Percentiles rank a stretch among this genome's conserved stretches.
Conservation (phyloP, 768 basidiomycete species). For the Termitomyces bulborhizus region DNA sequence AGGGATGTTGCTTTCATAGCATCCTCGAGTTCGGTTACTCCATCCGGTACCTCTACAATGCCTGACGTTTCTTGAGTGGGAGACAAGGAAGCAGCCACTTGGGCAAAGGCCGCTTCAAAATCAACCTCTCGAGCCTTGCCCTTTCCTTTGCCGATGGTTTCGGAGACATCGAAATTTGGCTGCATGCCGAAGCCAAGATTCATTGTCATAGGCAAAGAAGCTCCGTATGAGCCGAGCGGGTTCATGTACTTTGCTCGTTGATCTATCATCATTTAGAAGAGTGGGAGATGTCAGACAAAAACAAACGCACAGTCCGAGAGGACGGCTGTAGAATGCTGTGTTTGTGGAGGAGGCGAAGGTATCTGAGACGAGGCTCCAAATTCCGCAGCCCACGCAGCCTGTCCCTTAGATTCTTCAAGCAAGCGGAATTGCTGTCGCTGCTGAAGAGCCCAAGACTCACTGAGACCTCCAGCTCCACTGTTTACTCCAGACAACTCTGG, state of each 20-base stretch:
- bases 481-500: conserved; percentile 18
- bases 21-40: conserved; percentile 31
- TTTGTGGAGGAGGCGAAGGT: conserved; percentile 17
- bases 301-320: conserved; percentile 36
- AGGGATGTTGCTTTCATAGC: conserved; percentile 30
- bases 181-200: conserved; percentile 26
- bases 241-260: conserved; percentile 34
- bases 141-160: conserved; percentile 52
- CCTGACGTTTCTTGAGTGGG: conserved; percentile 32
- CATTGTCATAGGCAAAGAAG: conserved; percentile 33
- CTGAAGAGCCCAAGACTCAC: conserved; percentile 49
- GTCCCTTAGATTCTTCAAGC: conserved; percentile 27
- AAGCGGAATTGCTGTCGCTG: conserved; percentile 35
- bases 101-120: conserved; percentile 82
- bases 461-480: conserved; percentile 28
- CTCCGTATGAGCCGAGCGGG: conserved; percentile 27
- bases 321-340: conserved; percentile 25
- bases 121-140: conserved; percentile 74
- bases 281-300: not conserved
- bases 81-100: conserved; percentile 49
- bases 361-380: conserved; percentile 31
- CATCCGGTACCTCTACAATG: conserved; percentile 50
- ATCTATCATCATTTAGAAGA: conserved; percentile 17
- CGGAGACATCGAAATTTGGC: conserved; percentile 22
- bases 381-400: conserved; percentile 52